Conservation (phyloP, 139 green algal genomes). For the Chlorella sp. region DNA sequence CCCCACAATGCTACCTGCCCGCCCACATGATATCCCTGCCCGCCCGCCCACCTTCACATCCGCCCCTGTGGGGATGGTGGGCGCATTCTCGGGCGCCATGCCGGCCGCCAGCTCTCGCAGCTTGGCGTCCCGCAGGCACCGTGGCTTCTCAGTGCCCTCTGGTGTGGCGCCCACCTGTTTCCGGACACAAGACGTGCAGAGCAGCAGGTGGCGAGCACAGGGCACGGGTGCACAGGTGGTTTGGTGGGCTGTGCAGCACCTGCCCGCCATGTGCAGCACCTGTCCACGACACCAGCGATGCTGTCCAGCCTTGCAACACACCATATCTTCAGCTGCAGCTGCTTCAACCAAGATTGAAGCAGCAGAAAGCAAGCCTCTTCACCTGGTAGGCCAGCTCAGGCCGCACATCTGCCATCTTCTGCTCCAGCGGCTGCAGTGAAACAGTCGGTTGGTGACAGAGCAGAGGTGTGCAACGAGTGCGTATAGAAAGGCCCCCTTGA, state of each 20-base stretch:
- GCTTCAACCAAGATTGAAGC: background rate
- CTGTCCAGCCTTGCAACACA: background rate
- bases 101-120: constrained; percentile 36
- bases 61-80: constrained; percentile 55
- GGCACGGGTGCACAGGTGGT: too few relatives aligned
- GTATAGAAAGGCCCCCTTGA: too few relatives aligned
- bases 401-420: constrained; percentile 73
- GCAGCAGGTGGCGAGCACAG: background rate
- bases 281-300: too few relatives aligned
- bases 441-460: too few relatives aligned
- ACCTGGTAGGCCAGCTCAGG: constrained; percentile 85
- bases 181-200: background rate
- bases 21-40: background rate
- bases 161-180: constrained; percentile 73
- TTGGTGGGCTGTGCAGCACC: too few relatives aligned
- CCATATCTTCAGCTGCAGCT: background rate
- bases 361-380: background rate
- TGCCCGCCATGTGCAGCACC: too few relatives aligned
- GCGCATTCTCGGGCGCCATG: constrained; percentile 51
- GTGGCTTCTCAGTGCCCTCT: constrained; percentile 81
- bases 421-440: constrained; percentile 41
- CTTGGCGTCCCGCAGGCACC: constrained; percentile 60
- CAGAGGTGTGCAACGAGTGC: too few relatives aligned
- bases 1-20: background rate
- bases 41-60: constrained; percentile 68